A percentile compares a stretch with the other conserved stretches of the same genome.
These are phyloP conservation scores for Nepenthes alata DNA, from an alignment of 179 eudicot genomes.

Conservation along the genomic window DNA sequence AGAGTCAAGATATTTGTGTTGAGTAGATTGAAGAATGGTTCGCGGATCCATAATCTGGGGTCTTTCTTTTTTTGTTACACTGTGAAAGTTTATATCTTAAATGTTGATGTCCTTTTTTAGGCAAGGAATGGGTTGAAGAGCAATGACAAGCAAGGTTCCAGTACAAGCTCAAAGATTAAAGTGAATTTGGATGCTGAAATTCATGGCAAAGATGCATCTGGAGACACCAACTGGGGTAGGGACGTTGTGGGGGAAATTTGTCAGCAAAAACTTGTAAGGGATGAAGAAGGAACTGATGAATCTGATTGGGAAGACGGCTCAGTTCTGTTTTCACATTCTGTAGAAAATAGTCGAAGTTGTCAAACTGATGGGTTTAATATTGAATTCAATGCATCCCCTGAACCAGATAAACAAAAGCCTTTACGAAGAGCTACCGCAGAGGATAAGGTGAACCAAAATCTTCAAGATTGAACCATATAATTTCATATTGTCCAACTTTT, in stretches of 20 bases:
- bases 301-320: constrained; percentile 57
- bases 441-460: constrained; percentile 55
- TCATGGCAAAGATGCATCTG: constrained; percentile 12
- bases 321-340: constrained; percentile 14
- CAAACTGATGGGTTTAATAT: constrained; percentile 39
- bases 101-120: constrained; percentile 12
- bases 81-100: background rate
- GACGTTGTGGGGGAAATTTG: constrained; percentile 7
- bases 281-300: constrained; percentile 29
- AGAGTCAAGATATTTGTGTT: background rate
- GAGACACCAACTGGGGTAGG: constrained; percentile 2
- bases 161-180: constrained; percentile 3
- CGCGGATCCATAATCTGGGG: too few species aligned
- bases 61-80: background rate
- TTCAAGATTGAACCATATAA: background rate
- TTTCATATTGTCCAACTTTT: background rate
- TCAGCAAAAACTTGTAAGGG: constrained; percentile 7
- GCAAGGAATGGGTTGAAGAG: constrained; percentile 9
- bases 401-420: constrained; percentile 41
- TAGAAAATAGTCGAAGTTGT: constrained; percentile 9
- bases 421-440: constrained; percentile 67
- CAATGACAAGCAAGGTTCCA: constrained; percentile 8
- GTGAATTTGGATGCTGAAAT: constrained; percentile 11
- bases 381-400: constrained; percentile 59
- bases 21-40: background rate